A percentile compares a stretch with the other conserved stretches of the same genome.
Conservation (phyloP, 179 eudicot species). For the Kewa caespitosa region DNA sequence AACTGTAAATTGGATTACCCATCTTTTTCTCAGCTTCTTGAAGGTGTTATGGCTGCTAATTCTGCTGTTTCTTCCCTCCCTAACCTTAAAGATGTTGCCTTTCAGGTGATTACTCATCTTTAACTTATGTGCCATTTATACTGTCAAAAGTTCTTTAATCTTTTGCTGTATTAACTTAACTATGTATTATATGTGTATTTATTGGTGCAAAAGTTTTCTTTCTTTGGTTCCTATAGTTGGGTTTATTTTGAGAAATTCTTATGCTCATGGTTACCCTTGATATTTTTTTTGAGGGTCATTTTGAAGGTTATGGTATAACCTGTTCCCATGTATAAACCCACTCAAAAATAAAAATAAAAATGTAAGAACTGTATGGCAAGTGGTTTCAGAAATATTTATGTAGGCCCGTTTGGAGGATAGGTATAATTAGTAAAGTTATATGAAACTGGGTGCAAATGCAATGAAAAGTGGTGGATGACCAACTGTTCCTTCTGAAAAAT, state of each 20-base stretch:
- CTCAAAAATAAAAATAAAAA: no score
- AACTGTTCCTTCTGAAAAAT: neutral
- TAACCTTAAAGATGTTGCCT: constrained; percentile 4
- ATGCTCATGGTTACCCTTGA: no score
- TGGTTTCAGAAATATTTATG: no score
- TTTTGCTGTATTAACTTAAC: neutral
- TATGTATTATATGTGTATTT: neutral
- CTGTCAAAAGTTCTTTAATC: neutral
- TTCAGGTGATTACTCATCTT: constrained; percentile 25
- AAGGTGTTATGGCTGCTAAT: constrained; percentile 45
- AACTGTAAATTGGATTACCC: constrained; percentile 11
- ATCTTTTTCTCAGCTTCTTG: constrained; percentile 37
- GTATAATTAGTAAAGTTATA: neutral
- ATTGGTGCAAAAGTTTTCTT: neutral
- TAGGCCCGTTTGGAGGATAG: neutral
- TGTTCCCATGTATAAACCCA: no score
- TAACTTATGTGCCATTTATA: neutral
- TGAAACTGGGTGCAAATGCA: neutral
- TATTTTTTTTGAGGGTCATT: no score
- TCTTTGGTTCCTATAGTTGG: neutral
- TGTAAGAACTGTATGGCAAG: no score
- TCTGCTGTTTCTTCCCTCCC: constrained; percentile 23
- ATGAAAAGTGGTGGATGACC: neutral
- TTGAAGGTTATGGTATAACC: no score
- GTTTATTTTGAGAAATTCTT: no score